phyloP scores from a whole-genome alignment of 148 eudicot species.

The Chenopodium formosanum region DNA sequence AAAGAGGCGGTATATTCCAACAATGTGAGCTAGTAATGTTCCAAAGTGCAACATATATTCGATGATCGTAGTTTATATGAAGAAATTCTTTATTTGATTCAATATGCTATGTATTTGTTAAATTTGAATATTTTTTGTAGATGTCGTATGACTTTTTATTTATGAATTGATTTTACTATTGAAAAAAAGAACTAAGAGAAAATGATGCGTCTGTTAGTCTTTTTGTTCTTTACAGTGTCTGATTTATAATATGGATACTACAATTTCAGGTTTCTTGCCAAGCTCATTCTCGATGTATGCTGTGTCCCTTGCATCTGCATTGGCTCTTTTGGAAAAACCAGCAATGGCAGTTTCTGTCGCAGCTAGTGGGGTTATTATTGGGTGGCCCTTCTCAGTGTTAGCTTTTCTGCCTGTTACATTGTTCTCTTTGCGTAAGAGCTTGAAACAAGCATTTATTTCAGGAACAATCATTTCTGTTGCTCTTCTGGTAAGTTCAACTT shows the following conservation, averaged over 20 bases:
- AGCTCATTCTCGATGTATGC: constrained; percentile 98
- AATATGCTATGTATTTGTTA: too few relatives aligned
- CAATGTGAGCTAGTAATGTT: too few relatives aligned
- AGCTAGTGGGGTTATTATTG: constrained; percentile 81
- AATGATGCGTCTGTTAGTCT: background rate
- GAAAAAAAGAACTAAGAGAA: background rate
- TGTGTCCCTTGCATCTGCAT: constrained; percentile 87
- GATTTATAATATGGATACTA: background rate
- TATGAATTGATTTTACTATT: too few relatives aligned
- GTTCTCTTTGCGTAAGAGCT: constrained; percentile 62
- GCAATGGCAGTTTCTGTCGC: constrained; percentile 79
- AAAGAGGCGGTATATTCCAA: too few relatives aligned
- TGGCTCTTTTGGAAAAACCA: constrained; percentile 73
- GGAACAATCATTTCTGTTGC: constrained; percentile 60
- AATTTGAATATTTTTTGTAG: too few relatives aligned
- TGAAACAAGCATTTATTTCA: constrained; percentile 61
- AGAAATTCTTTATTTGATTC: too few relatives aligned
- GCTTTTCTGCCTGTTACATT: constrained; percentile 89
- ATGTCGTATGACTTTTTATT: too few relatives aligned
- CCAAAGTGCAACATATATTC: too few relatives aligned
- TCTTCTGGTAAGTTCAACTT: constrained; percentile 54
- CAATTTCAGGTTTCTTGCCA: constrained; percentile 77
- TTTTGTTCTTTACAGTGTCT: constrained; percentile 11
- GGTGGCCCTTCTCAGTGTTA: constrained; percentile 95
- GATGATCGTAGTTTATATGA: too few relatives aligned